Conservation (phyloP, 306 rosid genomes). For the Rosa multiflora region DNA sequence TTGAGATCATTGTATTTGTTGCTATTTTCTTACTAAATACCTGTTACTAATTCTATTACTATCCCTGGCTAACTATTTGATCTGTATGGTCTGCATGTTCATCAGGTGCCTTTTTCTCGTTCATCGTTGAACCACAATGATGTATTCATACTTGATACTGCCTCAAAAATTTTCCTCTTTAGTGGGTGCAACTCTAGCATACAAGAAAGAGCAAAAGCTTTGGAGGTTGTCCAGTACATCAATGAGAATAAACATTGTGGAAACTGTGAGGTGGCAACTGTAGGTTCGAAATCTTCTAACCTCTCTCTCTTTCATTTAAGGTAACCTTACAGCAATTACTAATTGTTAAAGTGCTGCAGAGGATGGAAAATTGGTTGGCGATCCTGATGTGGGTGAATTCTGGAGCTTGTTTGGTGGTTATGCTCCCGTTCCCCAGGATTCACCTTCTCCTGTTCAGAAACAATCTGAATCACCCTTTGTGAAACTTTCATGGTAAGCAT, state of each 20-base stretch:
- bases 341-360: conserved; percentile 50
- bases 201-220: conserved; percentile 94
- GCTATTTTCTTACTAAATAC: conserved; percentile 14
- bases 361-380: conserved; percentile 97
- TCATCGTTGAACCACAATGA: conserved; percentile 86
- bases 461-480: conserved; percentile 36
- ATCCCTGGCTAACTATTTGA: conserved; percentile 19
- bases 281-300: conserved; percentile 60
- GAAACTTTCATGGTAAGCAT: conserved; percentile 66
- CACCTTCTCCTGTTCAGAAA: conserved; percentile 52
- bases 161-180: conserved; percentile 81
- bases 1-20: background rate
- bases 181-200: conserved; percentile 90
- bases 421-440: conserved; percentile 88
- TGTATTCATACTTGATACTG: conserved; percentile 90
- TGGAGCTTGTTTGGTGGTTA: conserved; percentile 98
- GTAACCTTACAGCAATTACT: conserved; percentile 26
- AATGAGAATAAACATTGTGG: conserved; percentile 80
- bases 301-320: conserved; percentile 15
- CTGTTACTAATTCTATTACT: background rate
- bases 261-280: conserved; percentile 78
- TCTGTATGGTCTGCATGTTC: conserved; percentile 26
- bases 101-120: conserved; percentile 80
- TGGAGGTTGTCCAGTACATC: conserved; percentile 91
- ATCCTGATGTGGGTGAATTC: conserved; percentile 92